Percentiles rank a stretch among this genome's conserved stretches.
phyloP scores from a whole-genome alignment of 169 alveolate species.

The Plasmodium relictum region DNA sequence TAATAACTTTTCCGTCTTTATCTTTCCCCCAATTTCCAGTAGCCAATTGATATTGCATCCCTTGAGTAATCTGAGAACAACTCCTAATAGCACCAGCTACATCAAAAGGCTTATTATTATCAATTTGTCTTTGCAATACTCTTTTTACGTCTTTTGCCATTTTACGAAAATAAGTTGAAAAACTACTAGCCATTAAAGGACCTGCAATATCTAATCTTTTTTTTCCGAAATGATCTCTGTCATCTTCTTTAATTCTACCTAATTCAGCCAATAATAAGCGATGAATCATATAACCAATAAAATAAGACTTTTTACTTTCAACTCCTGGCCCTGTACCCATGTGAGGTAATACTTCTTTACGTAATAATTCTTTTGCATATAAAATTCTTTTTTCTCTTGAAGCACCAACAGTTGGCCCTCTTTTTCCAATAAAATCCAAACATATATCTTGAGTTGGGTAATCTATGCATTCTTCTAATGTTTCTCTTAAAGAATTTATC shows the following conservation, averaged over 20 bases:
- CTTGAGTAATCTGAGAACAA: constrained; percentile 93
- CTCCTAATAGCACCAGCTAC: constrained; percentile 93
- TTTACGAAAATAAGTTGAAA: constrained; percentile 96
- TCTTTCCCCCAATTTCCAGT: constrained; percentile 99
- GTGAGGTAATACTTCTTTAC: constrained; percentile 98
- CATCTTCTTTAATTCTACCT: constrained; percentile 99
- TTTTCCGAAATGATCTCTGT: constrained; percentile 99
- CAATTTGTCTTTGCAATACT: constrained; percentile 93
- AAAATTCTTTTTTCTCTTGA: constrained; percentile 92
- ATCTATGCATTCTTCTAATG: constrained; percentile 95
- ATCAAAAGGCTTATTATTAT: constrained; percentile 92
- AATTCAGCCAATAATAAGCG: constrained; percentile 96
- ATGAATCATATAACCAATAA: constrained; percentile 99
- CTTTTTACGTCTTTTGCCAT: constrained; percentile 95
- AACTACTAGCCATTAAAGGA: constrained; percentile 97
- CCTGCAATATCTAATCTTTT: constrained; percentile 99
- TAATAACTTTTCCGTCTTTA: constrained; percentile 95
- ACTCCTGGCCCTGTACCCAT: constrained; percentile 95
- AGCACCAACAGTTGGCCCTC: constrained; percentile 97
- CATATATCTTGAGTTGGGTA: constrained; percentile 95
- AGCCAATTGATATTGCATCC: constrained; percentile 89
- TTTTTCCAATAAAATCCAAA: constrained; percentile 92
- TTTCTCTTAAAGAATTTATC: constrained; percentile 96
- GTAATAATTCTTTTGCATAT: constrained; percentile 96
- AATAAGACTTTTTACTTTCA: constrained; percentile 97